Base-by-base conservation (phyloP, 176 grass and related monocot species). In the Stipa capillata region DNA sequence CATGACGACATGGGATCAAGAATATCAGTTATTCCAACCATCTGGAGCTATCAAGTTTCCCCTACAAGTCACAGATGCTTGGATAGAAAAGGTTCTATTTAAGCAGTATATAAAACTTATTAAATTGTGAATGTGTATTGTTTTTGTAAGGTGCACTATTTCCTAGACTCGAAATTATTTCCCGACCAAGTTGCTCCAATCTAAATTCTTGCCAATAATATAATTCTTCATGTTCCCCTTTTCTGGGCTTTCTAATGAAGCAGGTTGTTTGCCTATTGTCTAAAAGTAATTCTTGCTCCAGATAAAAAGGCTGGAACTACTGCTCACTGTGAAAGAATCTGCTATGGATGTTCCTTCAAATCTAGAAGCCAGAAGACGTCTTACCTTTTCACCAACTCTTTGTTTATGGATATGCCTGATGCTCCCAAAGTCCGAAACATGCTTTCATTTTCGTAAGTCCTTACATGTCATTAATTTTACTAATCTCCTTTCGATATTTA, bases 391-490 rank as follows among this genome's bases (percentile, higher is more conserved):
- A 94, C 87, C 32, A 97, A 97, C 82, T 97, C 94, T 57, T 85
- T 97, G 79, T 97, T 97, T 91, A 97, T 97, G 94, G 87, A 94
- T 81, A 97, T 97, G 94, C 94, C 94, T 86, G 82, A 90, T 89
- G 91, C 91, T 75, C 94, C 94, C 74, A 94, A 97, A 94, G 94
- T 94, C 29, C 92, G 85, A 85, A 88, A 83, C 72, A 97, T 94
- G 90, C 80, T 97, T 84, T 90, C 94, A 33, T 97, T 97, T 82
- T 94, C 94, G 94, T 97, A 90, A 92, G 91, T 88, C 49, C 58
- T 67, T 86, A 31, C 59, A 79, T 65, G 69, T 56, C 43, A n/a
- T 67, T 24, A 83, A 8, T 72, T n/a, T 65, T 80, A 86, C 72
- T 85, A 78, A 79, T 61, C 37, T 65, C 18, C 5, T 73, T 49